Evolutionary conservation across 75 land plant genomes (phyloP), one percentile per base, ranked within the genome.

Genomic region (Larix kaempferi): DNA sequence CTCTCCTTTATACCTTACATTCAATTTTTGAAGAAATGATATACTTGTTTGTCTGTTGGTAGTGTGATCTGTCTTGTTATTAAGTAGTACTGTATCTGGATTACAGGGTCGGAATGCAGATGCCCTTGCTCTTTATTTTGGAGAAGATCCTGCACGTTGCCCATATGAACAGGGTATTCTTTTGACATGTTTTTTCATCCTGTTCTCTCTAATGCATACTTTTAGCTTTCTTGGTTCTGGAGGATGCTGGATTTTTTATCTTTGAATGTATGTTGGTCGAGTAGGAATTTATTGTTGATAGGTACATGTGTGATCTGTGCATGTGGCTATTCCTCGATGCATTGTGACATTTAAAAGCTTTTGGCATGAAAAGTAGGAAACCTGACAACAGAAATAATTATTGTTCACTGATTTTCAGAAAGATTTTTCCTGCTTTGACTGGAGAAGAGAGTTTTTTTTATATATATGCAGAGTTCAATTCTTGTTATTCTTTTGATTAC

Each of bases 81-180:
- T 79, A 33, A 37, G 15, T 26, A 3, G 4, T 41, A 67, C 57
- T 23, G 27, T 61, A 62, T 35, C 21, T 74, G 27, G 56, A 35
- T 59, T 60, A 61, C 93, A 96, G 99, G 99, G 99, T 59, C 87
- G 93, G 76, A 94, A 92, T 88, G 98, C 99, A 71, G 99, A 97
- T 89, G 89, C 89, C 14, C 89, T 97, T 71, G 93, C 95, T 44
- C 88, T 82, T 23, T 97, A 97, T 83, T 97, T 97, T 88, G 92
- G 92, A 73, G 99, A 97, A 78, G 99, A 97, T 82, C 99, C 99
- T 80, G 89, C 95, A 29, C 88, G 95, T 14, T 97, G 97, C 72
- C 98, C 98, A 37, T 97, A 94, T 84, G 99, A 97, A 78, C 99
- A 97, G 88, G 99, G 99, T 94, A 87, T 14, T n/a, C 22, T 10